phyloP scores from a whole-genome alignment of 2,329 filamentous ascomycete species.

The Fusarium begoniae region DNA sequence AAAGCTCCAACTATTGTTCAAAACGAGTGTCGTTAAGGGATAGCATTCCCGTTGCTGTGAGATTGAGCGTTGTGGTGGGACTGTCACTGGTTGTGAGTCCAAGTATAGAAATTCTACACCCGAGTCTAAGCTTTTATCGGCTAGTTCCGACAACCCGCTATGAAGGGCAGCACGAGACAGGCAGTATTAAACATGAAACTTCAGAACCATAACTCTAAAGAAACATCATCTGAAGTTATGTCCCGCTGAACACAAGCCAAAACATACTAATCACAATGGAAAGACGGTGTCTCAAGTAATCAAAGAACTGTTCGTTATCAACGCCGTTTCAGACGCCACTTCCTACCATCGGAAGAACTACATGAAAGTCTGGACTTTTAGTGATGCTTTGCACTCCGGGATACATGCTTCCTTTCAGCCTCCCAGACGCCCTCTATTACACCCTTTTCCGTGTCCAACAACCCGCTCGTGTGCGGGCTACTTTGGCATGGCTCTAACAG shows the following conservation, averaged over 20 bases:
- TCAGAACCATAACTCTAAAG: neutral
- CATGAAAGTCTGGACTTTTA: slow-evolving; percentile 43
- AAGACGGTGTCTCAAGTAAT: slow-evolving; percentile 4
- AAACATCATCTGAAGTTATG: neutral
- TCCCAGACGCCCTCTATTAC: slow-evolving; percentile 40
- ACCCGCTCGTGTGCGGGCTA: slow-evolving; percentile 24
- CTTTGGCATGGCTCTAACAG: slow-evolving; percentile 25
- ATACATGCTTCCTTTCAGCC: slow-evolving; percentile 33
- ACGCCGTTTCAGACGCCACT: slow-evolving; percentile 43
- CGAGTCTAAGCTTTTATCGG: slow-evolving; percentile 36
- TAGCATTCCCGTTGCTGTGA: slow-evolving; percentile 12
- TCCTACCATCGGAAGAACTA: slow-evolving; percentile 42
- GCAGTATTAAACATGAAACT: neutral
- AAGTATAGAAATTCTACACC: slow-evolving; percentile 20
- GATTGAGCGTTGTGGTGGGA: neutral
- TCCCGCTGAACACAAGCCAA: neutral
- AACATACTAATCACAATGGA: neutral
- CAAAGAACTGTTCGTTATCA: slow-evolving; percentile 40
- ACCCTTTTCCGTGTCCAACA: slow-evolving; percentile 40
- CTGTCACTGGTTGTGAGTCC: slow-evolving; percentile 3
- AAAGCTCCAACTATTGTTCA: slow-evolving; percentile 1
- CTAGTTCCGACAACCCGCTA: slow-evolving; percentile 18
- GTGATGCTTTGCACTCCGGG: slow-evolving; percentile 38
- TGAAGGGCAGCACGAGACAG: neutral
- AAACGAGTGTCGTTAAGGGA: neutral